Evolutionary conservation across 257 asterid genomes (phyloP).

Genomic region (Solanum appendiculatum): DNA sequence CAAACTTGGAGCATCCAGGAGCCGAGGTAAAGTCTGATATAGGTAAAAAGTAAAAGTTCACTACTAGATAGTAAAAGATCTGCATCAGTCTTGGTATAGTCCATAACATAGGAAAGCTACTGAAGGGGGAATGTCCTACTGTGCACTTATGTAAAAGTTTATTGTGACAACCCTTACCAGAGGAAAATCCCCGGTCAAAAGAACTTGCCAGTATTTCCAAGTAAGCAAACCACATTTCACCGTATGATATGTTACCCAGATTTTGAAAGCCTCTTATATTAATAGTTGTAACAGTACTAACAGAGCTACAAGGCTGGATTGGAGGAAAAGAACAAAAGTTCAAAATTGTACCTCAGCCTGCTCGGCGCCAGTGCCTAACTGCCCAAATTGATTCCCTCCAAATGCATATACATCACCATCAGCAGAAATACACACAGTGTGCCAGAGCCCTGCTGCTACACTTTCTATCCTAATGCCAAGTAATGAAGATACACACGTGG

Average conservation of each 20-base stretch:
- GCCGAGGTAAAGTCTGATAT: slow-evolving; percentile 75
- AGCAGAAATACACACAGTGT: slow-evolving; percentile 79
- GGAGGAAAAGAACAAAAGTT: background rate
- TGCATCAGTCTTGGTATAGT: background rate
- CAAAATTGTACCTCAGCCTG: slow-evolving; percentile 69
- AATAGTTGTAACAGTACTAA: background rate
- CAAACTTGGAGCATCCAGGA: slow-evolving; percentile 73
- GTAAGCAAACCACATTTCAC: background rate
- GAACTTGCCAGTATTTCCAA: background rate
- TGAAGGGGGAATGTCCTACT: background rate
- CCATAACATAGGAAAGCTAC: background rate
- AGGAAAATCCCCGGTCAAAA: background rate
- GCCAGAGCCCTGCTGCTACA: slow-evolving; percentile 99
- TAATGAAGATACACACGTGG: slow-evolving; percentile 78
- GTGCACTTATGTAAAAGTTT: background rate
- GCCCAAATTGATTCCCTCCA: slow-evolving; percentile 99
- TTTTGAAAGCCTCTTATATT: background rate
- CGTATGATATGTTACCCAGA: background rate
- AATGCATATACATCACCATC: slow-evolving; percentile 94
- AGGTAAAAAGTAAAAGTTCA: background rate
- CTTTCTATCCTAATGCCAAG: slow-evolving; percentile 86
- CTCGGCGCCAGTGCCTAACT: slow-evolving; percentile 88
- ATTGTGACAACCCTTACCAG: background rate
- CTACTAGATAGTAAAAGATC: background rate
- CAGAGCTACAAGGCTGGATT: background rate